These are phyloP conservation scores for Adansonia madagascariensis DNA, from an alignment of 441 rosid genomes.

Conservation along the genomic window DNA sequence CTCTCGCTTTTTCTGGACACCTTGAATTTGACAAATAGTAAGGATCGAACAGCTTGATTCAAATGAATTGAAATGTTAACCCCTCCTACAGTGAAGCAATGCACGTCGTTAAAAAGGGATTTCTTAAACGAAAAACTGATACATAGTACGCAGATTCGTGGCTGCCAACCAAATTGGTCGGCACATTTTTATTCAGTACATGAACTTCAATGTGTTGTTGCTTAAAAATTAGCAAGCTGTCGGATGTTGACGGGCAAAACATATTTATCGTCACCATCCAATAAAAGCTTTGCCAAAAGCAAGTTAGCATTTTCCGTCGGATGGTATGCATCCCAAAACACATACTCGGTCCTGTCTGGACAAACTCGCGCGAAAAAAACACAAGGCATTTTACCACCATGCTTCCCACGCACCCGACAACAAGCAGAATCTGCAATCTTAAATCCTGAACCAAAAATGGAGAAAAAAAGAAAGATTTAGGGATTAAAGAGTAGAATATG, in stretches of 20 bases:
- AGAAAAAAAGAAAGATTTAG: background rate
- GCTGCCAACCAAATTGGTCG: background rate
- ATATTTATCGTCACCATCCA: background rate
- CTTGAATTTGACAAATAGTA: no score
- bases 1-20: no score
- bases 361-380: background rate
- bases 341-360: conserved; percentile 1
- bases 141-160: background rate
- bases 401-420: background rate
- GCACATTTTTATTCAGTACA: background rate
- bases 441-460: background rate
- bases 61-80: background rate
- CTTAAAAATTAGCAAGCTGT: conserved; percentile 4
- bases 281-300: background rate
- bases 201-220: background rate
- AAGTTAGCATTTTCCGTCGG: conserved; percentile 1
- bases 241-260: conserved; percentile 6
- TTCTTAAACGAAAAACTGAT: background rate
- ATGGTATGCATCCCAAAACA: conserved; percentile 26
- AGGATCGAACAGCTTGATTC: no score
- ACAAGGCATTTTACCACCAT: conserved; percentile 8
- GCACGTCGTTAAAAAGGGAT: background rate
- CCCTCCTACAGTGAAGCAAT: background rate
- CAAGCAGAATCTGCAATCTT: conserved; percentile 13
- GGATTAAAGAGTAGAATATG: background rate